A percentile compares a stretch with the other conserved stretches of the same genome.
phyloP scores from a whole-genome alignment of 495 filamentous ascomycete species.

The Podospora pseudopauciseta region DNA sequence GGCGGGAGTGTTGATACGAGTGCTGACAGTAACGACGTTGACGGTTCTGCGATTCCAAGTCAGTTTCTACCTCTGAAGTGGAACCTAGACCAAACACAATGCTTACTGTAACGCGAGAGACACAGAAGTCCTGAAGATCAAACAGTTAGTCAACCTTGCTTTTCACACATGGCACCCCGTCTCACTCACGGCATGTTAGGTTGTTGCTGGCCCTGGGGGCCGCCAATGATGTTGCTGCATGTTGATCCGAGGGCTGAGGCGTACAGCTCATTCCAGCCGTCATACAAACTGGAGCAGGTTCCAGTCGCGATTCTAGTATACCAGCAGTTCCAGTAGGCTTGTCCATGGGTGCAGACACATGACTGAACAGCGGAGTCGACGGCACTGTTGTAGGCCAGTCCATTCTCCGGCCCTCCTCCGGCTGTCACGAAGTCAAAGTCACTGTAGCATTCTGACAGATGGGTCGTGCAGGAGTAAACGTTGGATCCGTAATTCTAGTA shows the following conservation, averaged over 20 bases:
- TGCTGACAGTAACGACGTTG: constrained; percentile 18
- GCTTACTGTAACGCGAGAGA: constrained; percentile 25
- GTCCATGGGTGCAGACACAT: constrained; percentile 25
- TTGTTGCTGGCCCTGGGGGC: constrained; percentile 18
- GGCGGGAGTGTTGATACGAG: neutral
- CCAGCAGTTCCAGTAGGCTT: constrained; percentile 22
- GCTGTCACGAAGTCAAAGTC: constrained; percentile 18
- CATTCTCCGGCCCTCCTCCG: constrained; percentile 9
- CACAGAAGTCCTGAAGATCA: constrained; percentile 15
- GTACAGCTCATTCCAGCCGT: constrained; percentile 15
- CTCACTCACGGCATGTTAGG: constrained; percentile 11
- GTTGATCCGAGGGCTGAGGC: constrained; percentile 5
- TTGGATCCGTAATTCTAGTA: neutral
- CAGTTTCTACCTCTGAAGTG: neutral
- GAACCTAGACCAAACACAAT: neutral
- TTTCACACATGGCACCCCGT: neutral
- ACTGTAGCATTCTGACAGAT: neutral
- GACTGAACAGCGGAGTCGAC: neutral
- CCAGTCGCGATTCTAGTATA: constrained; percentile 15
- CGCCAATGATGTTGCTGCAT: constrained; percentile 19
- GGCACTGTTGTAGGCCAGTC: constrained; percentile 2
- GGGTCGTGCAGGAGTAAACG: neutral
- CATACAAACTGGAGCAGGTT: constrained; percentile 16
- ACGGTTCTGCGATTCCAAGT: constrained; percentile 16
- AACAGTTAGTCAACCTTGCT: neutral